Evolutionary conservation across 2,329 filamentous ascomycete genomes (phyloP).

Genomic region (Colletotrichum karsti): DNA sequence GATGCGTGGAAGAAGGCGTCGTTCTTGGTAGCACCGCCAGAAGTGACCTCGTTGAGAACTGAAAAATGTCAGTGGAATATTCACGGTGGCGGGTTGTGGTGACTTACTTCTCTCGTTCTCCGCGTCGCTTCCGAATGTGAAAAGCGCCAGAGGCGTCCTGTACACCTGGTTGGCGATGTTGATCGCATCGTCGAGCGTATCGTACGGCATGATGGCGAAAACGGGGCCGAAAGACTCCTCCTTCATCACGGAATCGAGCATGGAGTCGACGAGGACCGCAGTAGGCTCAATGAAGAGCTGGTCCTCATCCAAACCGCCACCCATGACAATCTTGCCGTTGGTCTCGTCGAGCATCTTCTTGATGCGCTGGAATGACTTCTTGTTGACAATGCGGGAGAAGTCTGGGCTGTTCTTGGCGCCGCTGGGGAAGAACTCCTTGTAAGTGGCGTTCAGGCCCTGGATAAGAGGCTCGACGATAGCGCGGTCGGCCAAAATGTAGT

Average conservation of each 20-base stretch:
- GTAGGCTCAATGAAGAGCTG: slow-evolving; percentile 91
- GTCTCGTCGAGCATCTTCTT: slow-evolving; percentile 91
- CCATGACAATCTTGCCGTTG: slow-evolving; percentile 85
- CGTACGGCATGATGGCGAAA: slow-evolving; percentile 81
- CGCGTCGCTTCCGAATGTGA: slow-evolving; percentile 82
- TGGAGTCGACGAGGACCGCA: slow-evolving; percentile 81
- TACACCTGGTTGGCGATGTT: slow-evolving; percentile 82
- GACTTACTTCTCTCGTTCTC: slow-evolving; percentile 78
- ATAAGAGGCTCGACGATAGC: slow-evolving; percentile 77
- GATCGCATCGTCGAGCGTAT: slow-evolving; percentile 87
- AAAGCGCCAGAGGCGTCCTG: slow-evolving; percentile 84
- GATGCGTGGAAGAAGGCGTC: slow-evolving; percentile 65
- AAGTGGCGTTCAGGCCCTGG: slow-evolving; percentile 74
- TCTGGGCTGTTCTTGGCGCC: slow-evolving; percentile 83
- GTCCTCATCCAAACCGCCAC: slow-evolving; percentile 82
- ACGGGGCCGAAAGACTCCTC: slow-evolving; percentile 96
- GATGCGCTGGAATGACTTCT: slow-evolving; percentile 79
- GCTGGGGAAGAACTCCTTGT: slow-evolving; percentile 83
- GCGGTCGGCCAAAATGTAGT: slow-evolving; percentile 88
- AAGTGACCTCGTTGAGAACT: slow-evolving; percentile 71
- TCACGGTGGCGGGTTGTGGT: not conserved
- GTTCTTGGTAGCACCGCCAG: slow-evolving; percentile 74
- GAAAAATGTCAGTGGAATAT: slow-evolving; percentile 10
- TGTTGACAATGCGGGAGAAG: slow-evolving; percentile 83
- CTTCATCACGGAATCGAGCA: slow-evolving; percentile 78